Evolutionary conservation across 805 yeast genomes (phyloP), one percentile per base, ranked within the genome.

Genomic region (Saccharomycopsis fodiens): DNA sequence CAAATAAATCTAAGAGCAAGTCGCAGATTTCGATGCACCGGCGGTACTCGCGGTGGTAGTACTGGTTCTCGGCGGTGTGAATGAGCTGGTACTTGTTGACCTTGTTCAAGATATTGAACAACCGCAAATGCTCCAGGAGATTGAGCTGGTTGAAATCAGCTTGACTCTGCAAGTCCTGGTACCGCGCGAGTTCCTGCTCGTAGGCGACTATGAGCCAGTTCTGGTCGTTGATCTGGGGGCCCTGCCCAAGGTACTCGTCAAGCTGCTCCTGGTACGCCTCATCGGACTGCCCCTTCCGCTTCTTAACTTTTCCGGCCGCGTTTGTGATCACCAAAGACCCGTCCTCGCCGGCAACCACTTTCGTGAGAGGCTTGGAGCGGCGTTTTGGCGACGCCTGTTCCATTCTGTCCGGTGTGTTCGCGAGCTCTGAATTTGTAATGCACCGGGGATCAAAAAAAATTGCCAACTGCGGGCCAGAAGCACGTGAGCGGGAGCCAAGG

Each of bases 61-160:
- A 46, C 29, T 50, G 53, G 25, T 46, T 46, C 35, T 50, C 53
- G 15, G 51, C 51, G 6, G 46, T 46, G 29, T 40, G 45, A 13
- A 50, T 38, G n/a, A 50, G 17, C 38, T 50, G 51, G 22, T 35
- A 16, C 17, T 41, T 50, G 16, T 39, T 44, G 16, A 35, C 30
- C 23, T 44, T 50, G 15, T 42, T 35, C 3, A 34, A 6, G 3
- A 50, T 32, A 21, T 50, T 34, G 22, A 50, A 50, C 21, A 50
- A 20, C 5, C 36, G 27, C 20, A 8, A n/a, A 7, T 36, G 29
- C 36, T 16, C 27, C 16, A 29, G 15, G 13, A 35, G 17, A 19
- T 32, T 32, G 10, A 32, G 12, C 8, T 10, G 8, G 20, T 32
- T 10, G 12, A 32, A 32, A 5, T 10, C 36, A 10, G 17, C 8